These are phyloP conservation scores for Auriculariales sp. DNA, from an alignment of 768 basidiomycete species.

Conservation along the genomic window DNA sequence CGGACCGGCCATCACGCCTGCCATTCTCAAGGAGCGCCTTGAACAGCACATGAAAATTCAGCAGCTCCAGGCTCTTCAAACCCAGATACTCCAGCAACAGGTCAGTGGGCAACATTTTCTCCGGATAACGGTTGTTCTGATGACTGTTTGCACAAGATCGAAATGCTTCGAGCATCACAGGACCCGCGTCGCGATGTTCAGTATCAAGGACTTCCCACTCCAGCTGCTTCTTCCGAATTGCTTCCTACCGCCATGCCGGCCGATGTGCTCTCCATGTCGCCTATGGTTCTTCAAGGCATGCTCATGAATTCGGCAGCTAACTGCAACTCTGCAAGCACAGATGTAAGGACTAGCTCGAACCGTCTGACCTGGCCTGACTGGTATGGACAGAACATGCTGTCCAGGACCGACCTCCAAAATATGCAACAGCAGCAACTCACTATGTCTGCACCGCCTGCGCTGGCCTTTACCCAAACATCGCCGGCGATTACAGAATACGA, in stretches of 20 bases:
- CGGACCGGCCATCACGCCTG: not conserved
- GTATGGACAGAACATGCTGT: conserved; percentile 14
- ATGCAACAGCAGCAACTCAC: conserved; percentile 13
- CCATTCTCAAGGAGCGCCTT: conserved; percentile 11
- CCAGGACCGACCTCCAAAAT: conserved; percentile 13
- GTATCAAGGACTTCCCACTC: conserved; percentile 41
- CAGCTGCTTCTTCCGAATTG: conserved; percentile 53
- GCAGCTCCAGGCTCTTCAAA: conserved; percentile 63
- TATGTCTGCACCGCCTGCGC: conserved; percentile 7
- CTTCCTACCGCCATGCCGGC: conserved; percentile 43
- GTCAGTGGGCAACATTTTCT: conserved; percentile 25
- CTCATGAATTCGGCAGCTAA: not conserved
- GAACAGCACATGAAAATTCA: conserved; percentile 56
- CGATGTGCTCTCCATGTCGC: conserved; percentile 32
- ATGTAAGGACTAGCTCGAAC: not conserved
- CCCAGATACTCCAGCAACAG: conserved; percentile 84
- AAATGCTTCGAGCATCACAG: conserved; percentile 18
- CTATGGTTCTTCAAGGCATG: conserved; percentile 33
- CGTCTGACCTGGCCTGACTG: conserved; percentile 18
- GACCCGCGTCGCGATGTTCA: conserved; percentile 18
- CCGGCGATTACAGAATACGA: not conserved
- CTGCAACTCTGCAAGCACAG: not conserved
- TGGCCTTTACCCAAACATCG: not conserved
- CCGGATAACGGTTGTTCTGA: conserved; percentile 3
- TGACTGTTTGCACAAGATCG: conserved; percentile 10